These are phyloP conservation scores for Suillus brevipes DNA, from an alignment of 768 basidiomycete genomes.

Conservation along the genomic window DNA sequence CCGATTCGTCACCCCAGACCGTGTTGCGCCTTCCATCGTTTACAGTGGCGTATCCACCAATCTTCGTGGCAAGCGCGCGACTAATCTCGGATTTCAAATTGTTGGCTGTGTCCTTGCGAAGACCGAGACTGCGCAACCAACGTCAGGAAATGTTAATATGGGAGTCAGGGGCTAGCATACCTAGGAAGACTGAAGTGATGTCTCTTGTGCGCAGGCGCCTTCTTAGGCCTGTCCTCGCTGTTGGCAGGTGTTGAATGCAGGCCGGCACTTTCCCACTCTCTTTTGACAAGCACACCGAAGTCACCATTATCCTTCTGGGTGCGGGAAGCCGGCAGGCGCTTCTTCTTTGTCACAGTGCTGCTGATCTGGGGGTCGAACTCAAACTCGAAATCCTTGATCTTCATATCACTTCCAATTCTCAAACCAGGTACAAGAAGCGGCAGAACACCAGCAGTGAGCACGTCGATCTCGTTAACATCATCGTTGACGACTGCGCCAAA, in stretches of 20 bases:
- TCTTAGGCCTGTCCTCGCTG: slow-evolving; percentile 37
- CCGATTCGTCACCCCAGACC: slow-evolving; percentile 44
- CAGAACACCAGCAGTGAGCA: slow-evolving; percentile 65
- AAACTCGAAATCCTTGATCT: slow-evolving; percentile 46
- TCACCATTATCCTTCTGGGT: slow-evolving; percentile 18
- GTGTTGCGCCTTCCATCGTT: slow-evolving; percentile 49
- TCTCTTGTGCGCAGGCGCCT: slow-evolving; percentile 55
- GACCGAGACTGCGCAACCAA: slow-evolving; percentile 49
- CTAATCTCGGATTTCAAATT: slow-evolving; percentile 59
- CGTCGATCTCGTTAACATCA: slow-evolving; percentile 65
- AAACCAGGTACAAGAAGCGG: slow-evolving; percentile 69
- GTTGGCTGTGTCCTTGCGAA: slow-evolving; percentile 59
- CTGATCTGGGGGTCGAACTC: slow-evolving; percentile 37
- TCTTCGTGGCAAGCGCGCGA: slow-evolving; percentile 45
- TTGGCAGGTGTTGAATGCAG: slow-evolving; percentile 63
- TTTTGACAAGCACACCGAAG: slow-evolving; percentile 29
- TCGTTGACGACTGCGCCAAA: slow-evolving; percentile 54
- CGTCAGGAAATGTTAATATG: slow-evolving; percentile 5
- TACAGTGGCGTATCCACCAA: slow-evolving; percentile 40
- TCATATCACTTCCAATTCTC: slow-evolving; percentile 56
- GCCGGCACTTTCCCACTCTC: slow-evolving; percentile 56
- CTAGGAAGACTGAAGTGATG: slow-evolving; percentile 70
- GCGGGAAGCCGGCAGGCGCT: slow-evolving; percentile 21
- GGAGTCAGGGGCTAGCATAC: slow-evolving; percentile 34
- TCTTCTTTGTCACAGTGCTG: slow-evolving; percentile 39